These are phyloP conservation scores for Hypholoma fasciculare DNA, from an alignment of 768 basidiomycete species.

Conservation along the genomic window DNA sequence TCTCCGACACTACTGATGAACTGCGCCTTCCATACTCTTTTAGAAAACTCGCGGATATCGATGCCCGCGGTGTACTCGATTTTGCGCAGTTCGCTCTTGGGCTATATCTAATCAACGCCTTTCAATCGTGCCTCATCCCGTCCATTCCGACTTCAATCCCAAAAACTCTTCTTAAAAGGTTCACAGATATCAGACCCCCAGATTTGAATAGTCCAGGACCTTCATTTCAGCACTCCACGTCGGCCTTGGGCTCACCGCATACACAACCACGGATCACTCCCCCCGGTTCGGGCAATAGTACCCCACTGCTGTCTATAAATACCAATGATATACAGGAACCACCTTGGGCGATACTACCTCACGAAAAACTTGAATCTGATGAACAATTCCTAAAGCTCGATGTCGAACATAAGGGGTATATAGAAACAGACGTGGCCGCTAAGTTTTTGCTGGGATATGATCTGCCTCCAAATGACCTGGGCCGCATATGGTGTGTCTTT, in stretches of 20 bases:
- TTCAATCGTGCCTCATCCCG: conserved; percentile 32
- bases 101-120: conserved; percentile 60
- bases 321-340: background rate
- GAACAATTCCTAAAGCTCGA: conserved; percentile 33
- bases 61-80: conserved; percentile 60
- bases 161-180: conserved; percentile 27
- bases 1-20: background rate
- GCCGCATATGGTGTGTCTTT: conserved; percentile 34
- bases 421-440: conserved; percentile 32
- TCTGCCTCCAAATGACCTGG: conserved; percentile 32
- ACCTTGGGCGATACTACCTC: conserved; percentile 27
- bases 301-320: background rate
- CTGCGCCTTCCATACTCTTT: background rate
- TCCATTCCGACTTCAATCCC: conserved; percentile 33
- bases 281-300: conserved; percentile 2
- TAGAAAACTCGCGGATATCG: conserved; percentile 66
- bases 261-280: conserved; percentile 6
- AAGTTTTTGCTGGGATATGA: conserved; percentile 33
- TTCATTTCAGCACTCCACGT: background rate
- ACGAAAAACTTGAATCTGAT: conserved; percentile 29
- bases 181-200: conserved; percentile 17
- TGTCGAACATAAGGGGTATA: conserved; percentile 24
- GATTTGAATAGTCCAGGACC: background rate
- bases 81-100: conserved; percentile 68
- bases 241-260: background rate